Conservation (phyloP, 176 grass and related monocot genomes). For the Luzula sylvatica region DNA sequence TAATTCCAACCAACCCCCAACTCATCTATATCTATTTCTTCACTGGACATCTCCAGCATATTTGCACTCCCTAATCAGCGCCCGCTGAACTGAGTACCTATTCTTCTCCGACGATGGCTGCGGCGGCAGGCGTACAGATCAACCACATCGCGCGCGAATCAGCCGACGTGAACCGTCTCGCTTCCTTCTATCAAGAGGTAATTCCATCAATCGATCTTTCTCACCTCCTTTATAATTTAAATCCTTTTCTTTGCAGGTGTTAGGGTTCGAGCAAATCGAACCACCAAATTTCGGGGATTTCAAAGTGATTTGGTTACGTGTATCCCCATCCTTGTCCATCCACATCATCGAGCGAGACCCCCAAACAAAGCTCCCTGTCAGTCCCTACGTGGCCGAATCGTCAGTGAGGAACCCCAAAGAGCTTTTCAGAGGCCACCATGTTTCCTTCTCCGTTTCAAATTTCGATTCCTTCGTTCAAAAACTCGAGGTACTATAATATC, state of each 20-base stretch:
- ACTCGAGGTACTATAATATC: constrained; percentile 24
- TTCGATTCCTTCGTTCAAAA: constrained; percentile 48
- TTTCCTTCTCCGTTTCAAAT: constrained; percentile 69
- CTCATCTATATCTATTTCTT: background rate
- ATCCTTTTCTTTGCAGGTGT: constrained; percentile 11
- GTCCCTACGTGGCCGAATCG: background rate
- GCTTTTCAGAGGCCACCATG: constrained; percentile 59
- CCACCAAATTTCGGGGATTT: constrained; percentile 36
- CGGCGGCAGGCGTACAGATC: constrained; percentile 40
- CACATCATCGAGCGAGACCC: constrained; percentile 82
- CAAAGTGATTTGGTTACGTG: constrained; percentile 63
- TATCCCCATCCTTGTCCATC: constrained; percentile 44
- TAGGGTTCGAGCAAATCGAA: constrained; percentile 61
- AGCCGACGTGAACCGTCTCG: constrained; percentile 62
- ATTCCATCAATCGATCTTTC: background rate
- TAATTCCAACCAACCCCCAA: background rate
- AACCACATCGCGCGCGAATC: constrained; percentile 84
- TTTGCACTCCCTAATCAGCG: background rate
- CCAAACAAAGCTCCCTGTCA: constrained; percentile 17
- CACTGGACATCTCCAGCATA: background rate
- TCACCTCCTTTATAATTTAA: background rate
- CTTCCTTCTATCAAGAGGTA: constrained; percentile 80
- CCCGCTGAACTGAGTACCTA: no score
- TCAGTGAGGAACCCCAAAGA: constrained; percentile 25
- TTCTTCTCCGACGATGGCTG: constrained; percentile 30